Evolutionary conservation across 345 rosid genomes (phyloP).

Genomic region (Capsella bursapastoris): DNA sequence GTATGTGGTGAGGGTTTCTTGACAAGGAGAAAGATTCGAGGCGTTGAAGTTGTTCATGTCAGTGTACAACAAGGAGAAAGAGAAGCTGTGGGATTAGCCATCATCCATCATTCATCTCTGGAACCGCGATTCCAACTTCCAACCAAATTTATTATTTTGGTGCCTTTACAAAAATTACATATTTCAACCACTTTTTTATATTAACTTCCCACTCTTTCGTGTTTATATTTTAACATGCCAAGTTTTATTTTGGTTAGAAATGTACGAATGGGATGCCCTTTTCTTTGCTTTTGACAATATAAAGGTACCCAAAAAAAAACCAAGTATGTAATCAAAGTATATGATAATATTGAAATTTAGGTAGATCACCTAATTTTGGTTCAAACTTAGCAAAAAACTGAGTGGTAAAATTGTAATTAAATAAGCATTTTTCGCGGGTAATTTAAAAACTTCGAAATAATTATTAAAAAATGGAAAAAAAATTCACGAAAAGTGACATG

Average conservation of each 20-base stretch:
- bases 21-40: constrained; percentile 28
- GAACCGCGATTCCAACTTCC: constrained; percentile 35
- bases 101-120: constrained; percentile 17
- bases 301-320: neutral
- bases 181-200: neutral
- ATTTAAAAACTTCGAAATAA: too few relatives aligned
- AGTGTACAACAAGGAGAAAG: constrained; percentile 11
- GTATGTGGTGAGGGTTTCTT: constrained; percentile 21
- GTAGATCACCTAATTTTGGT: neutral
- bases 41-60: constrained; percentile 41
- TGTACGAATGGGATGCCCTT: neutral
- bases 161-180: neutral
- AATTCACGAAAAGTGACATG: too few relatives aligned
- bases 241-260: too few relatives aligned
- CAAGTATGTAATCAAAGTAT: neutral
- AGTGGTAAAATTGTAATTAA: neutral
- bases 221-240: too few relatives aligned
- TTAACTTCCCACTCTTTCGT: neutral
- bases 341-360: neutral
- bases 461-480: too few relatives aligned
- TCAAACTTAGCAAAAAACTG: neutral
- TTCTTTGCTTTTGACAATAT: neutral
- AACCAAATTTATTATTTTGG: constrained; percentile 2
- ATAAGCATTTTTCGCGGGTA: neutral
- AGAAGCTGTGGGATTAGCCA: constrained; percentile 38